Conservation (phyloP, 148 eudicot genomes). For the Dysphania ambrosioides region DNA sequence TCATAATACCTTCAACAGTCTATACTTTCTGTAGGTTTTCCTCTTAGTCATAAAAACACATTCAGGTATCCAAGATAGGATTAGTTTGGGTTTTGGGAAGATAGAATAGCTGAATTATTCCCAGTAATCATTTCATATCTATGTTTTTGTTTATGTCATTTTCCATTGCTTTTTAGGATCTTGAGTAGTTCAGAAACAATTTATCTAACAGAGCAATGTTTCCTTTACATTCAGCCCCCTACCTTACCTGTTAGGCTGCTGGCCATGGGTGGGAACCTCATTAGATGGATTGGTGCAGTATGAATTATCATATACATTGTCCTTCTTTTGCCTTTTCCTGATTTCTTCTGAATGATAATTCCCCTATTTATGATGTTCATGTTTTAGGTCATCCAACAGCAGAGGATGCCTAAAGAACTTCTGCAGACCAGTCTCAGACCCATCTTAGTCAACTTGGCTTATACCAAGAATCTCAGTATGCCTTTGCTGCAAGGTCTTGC, state of each 20-base stretch:
- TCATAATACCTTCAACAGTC: background rate
- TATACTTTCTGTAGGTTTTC: background rate
- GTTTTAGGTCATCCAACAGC: constrained; percentile 77
- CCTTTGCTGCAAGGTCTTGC: constrained; percentile 98
- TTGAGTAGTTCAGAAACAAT: background rate
- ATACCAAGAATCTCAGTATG: constrained; percentile 92
- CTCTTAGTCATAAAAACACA: too few relatives aligned
- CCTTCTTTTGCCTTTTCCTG: background rate
- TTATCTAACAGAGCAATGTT: background rate
- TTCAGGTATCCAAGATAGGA: background rate
- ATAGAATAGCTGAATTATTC: background rate
- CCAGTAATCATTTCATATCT: background rate
- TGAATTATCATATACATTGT: background rate
- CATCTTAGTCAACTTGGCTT: constrained; percentile 85
- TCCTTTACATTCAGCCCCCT: background rate
- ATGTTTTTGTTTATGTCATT: background rate
- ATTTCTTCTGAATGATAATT: background rate
- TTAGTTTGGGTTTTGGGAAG: background rate
- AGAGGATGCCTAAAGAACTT: constrained; percentile 99
- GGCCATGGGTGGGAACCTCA: background rate
- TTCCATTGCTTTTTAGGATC: background rate
- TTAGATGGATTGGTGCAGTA: background rate
- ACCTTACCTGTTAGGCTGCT: background rate
- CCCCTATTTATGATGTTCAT: constrained; percentile 15
- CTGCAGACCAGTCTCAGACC: constrained; percentile 96